Evolutionary conservation across 495 filamentous ascomycete species (phyloP), one percentile per base, ranked within the genome.

Genomic region (Pyronema omphalodes): DNA sequence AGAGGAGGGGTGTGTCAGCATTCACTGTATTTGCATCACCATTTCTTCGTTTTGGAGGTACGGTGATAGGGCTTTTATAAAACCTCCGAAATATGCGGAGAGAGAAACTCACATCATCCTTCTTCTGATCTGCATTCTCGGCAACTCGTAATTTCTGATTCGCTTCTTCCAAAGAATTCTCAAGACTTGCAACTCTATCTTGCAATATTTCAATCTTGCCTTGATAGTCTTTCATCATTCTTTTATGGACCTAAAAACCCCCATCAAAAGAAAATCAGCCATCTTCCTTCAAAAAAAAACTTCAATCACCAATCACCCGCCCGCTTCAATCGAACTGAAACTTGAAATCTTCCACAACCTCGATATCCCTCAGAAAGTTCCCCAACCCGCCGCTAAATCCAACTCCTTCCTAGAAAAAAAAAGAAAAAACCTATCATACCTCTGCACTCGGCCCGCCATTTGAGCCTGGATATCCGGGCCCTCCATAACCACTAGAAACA

Each of bases 201-300:
- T 84, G 77, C 52, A 96, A 67, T 8, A 81, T 73, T 39, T 77
- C 72, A 4, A 94, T 75, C 65, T 93, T 84, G 7, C 73, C 69
- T 65, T 94, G 82, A 51, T 84, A 84, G 4, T 91, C 84, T 37
- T 81, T 70, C 52, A 88, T 71, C 33, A 83, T 63, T 59, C 79
- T 87, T 56, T 82, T 78, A 51, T 88, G 82, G 40, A 72, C 71
- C 77, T 81, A 51, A 6, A 56, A 18, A 14, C 5, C 23, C 23
- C 23, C 23, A 1, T 1, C 2, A 29, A 1, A 29, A 29, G 5
- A 29, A 29, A 29, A 29, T 29, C 23, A 29, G 23, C 23, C 23
- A 29, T 29, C 23, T 2, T 29, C 23, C 23, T 29, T 29, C 1
- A 29, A 29, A 29, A 29, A 29, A 29, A 29, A 29, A 5, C 5